These are phyloP conservation scores for Pleurozium schreberi DNA, from an alignment of 225 moss, liverwort and hornwort species.

Conservation along the genomic window DNA sequence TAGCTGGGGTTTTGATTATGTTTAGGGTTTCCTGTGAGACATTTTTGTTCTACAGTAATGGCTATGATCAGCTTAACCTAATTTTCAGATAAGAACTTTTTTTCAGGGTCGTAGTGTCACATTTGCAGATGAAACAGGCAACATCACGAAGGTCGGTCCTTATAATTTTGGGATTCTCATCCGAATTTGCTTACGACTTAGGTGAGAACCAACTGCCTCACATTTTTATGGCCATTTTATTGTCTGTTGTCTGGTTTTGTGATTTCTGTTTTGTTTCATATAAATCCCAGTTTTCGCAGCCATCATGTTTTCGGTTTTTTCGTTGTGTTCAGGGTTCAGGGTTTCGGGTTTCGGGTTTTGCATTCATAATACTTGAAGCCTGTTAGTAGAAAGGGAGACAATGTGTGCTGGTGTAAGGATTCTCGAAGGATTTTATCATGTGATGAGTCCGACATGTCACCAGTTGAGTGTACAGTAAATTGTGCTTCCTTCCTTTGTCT, in stretches of 20 bases:
- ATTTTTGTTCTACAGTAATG: neutral
- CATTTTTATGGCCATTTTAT: neutral
- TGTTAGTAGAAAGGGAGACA: neutral
- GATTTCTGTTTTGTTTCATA: neutral
- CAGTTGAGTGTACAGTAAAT: neutral
- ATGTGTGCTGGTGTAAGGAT: neutral
- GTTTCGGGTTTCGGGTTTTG: neutral
- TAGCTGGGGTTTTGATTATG: neutral
- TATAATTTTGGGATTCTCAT: neutral
- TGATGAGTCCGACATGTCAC: neutral
- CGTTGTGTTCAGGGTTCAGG: neutral
- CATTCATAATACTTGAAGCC: neutral
- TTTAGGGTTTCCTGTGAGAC: neutral
- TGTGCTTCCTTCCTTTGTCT: neutral
- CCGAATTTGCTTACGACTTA: neutral
- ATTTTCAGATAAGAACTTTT: neutral
- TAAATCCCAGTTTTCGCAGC: neutral
- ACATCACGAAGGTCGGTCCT: neutral
- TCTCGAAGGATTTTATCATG: neutral
- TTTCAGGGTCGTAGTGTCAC: neutral
- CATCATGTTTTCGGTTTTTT: neutral
- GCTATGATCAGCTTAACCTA: neutral
- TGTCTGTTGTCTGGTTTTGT: neutral
- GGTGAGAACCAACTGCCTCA: neutral
- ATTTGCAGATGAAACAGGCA: neutral